Percentiles rank a stretch among this genome's conserved stretches.
These are phyloP conservation scores for Calonectria pseudoreteaudii DNA, from an alignment of 2,329 filamentous ascomycete species.

Conservation along the genomic window DNA sequence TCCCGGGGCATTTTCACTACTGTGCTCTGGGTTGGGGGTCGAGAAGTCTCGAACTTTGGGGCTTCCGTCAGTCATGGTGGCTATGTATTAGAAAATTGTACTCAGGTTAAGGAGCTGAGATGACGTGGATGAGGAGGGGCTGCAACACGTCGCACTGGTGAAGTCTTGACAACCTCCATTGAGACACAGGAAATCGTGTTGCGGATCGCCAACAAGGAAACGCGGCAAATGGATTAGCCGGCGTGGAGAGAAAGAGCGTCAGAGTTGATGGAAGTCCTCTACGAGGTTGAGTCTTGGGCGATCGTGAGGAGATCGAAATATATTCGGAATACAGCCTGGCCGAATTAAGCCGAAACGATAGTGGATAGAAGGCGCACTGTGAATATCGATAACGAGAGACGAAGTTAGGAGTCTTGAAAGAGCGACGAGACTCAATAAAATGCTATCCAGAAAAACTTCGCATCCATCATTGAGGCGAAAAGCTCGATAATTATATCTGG, in stretches of 20 bases:
- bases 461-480: not conserved
- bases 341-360: constrained; percentile 15
- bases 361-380: constrained; percentile 13
- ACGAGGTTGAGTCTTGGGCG: not conserved
- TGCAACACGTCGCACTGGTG: constrained; percentile 1
- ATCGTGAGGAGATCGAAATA: constrained; percentile 3
- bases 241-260: not conserved
- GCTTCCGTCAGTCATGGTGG: not conserved
- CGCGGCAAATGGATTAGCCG: not conserved
- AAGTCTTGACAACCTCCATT: constrained; percentile 13
- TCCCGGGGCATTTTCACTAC: not conserved
- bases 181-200: not conserved
- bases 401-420: not conserved
- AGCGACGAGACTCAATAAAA: not conserved
- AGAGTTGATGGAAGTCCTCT: not conserved
- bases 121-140: constrained; percentile 1
- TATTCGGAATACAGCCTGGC: constrained; percentile 3
- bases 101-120: constrained; percentile 1
- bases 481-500: constrained; percentile 1
- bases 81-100: not conserved
- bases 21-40: not conserved
- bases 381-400: not conserved
- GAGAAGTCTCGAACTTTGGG: constrained; percentile 16
- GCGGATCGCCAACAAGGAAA: not conserved
- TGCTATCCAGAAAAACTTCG: not conserved